Percentiles rank a stretch among this genome's conserved stretches.
These are phyloP conservation scores for Didymella sp. DNA, from an alignment of 2,329 filamentous ascomycete species.

Conservation along the genomic window DNA sequence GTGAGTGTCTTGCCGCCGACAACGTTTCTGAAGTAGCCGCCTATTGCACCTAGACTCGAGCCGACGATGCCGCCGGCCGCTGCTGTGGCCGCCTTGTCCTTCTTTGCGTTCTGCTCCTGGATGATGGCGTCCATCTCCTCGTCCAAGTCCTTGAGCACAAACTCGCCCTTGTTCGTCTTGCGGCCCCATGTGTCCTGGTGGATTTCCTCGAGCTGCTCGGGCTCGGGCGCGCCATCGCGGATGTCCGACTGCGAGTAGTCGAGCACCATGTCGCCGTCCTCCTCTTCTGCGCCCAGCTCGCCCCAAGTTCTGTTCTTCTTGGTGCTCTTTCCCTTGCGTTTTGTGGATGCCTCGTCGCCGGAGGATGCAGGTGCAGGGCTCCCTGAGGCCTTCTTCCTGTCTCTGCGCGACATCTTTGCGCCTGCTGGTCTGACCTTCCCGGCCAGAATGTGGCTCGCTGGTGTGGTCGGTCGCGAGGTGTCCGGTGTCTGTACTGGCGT, in stretches of 20 bases:
- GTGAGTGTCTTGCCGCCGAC: slow-evolving; percentile 93
- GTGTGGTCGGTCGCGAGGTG: slow-evolving; percentile 80
- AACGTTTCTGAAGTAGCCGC: slow-evolving; percentile 90
- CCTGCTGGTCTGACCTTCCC: slow-evolving; percentile 74
- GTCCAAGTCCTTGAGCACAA: slow-evolving; percentile 89
- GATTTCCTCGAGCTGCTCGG: slow-evolving; percentile 73
- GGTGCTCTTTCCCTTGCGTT: slow-evolving; percentile 65
- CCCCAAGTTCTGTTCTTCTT: slow-evolving; percentile 96
- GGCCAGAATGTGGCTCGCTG: slow-evolving; percentile 71
- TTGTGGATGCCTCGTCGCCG: slow-evolving; percentile 75
- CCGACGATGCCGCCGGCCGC: slow-evolving; percentile 71
- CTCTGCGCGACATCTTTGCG: slow-evolving; percentile 79
- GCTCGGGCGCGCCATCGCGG: slow-evolving; percentile 57
- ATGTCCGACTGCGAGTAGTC: slow-evolving; percentile 82
- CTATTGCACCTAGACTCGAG: slow-evolving; percentile 80
- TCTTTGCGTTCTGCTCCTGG: slow-evolving; percentile 73
- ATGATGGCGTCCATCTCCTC: slow-evolving; percentile 93
- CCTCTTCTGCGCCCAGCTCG: slow-evolving; percentile 87
- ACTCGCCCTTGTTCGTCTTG: slow-evolving; percentile 85
- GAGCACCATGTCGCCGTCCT: slow-evolving; percentile 75
- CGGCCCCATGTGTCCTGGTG: slow-evolving; percentile 84
- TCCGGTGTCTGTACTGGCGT: slow-evolving; percentile 75
- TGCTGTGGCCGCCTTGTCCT: slow-evolving; percentile 34
- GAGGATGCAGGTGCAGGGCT: slow-evolving; percentile 73
- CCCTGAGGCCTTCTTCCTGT: slow-evolving; percentile 69